Evolutionary conservation across 768 basidiomycete genomes (phyloP).

Genomic region (Exsudoporus frostii): DNA sequence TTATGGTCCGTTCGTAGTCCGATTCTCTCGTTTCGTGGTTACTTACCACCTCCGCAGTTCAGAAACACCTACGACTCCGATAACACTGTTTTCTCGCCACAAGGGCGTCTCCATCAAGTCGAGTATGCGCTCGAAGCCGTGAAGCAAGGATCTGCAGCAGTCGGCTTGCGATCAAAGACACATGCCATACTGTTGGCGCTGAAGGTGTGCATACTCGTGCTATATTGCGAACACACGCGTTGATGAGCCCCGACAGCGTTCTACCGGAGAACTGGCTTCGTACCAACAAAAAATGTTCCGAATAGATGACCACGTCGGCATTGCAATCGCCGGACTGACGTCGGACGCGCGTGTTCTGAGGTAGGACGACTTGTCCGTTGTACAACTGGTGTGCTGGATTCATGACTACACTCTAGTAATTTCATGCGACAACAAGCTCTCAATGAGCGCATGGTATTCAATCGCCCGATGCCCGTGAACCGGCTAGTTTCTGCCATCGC

Average conservation of each 20-base stretch:
- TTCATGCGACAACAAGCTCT: constrained; percentile 99
- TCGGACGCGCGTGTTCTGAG: constrained; percentile 97
- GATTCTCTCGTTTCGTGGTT: not conserved
- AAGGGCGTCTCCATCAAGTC: constrained; percentile 95
- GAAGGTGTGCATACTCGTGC: constrained; percentile 55
- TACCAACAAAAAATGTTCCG: constrained; percentile 99
- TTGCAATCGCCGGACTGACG: constrained; percentile 98
- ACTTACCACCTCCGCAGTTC: constrained; percentile 49
- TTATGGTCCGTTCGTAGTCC: constrained; percentile 29
- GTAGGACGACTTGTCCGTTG: constrained; percentile 37
- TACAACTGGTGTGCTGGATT: not conserved
- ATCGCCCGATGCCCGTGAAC: constrained; percentile 91
- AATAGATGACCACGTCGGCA: constrained; percentile 99
- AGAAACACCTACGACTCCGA: constrained; percentile 98
- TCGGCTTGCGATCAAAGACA: constrained; percentile 92
- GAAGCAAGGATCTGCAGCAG: constrained; percentile 99
- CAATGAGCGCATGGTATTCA: constrained; percentile 92
- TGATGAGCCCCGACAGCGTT: constrained; percentile 58
- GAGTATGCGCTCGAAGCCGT: constrained; percentile 99
- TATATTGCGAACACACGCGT: not conserved
- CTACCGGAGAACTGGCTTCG: constrained; percentile 96
- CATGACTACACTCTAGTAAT: constrained; percentile 57
- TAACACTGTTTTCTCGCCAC: constrained; percentile 95
- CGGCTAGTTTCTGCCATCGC: constrained; percentile 91
- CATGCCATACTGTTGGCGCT: constrained; percentile 90